Evolutionary conservation across 805 yeast genomes (phyloP).

Genomic region (Ascoidea rubescens): DNA sequence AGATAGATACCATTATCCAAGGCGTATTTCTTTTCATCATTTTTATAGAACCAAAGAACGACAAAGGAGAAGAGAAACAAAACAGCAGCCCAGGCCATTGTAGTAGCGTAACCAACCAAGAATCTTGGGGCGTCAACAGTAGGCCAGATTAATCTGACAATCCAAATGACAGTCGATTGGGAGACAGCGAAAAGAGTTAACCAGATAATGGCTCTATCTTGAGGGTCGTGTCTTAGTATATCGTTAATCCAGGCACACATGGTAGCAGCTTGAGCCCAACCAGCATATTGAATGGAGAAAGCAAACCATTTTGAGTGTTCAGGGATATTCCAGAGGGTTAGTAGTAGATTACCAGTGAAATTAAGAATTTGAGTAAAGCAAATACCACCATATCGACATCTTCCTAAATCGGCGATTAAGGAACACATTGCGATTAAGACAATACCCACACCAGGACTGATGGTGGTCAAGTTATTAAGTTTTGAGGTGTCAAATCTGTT

Average conservation of each 20-base stretch:
- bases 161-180: constrained; percentile 41
- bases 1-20: constrained; percentile 33
- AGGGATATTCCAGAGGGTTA: constrained; percentile 42
- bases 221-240: constrained; percentile 38
- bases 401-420: constrained; percentile 31
- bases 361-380: constrained; percentile 37
- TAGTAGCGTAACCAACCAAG: constrained; percentile 37
- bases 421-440: constrained; percentile 14
- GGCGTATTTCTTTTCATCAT: constrained; percentile 33
- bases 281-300: constrained; percentile 38
- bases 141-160: constrained; percentile 30
- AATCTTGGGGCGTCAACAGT: constrained; percentile 46
- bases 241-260: constrained; percentile 46
- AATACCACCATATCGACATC: constrained; percentile 42
- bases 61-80: constrained; percentile 36
- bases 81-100: constrained; percentile 31
- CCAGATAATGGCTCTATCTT: constrained; percentile 36
- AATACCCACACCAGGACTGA: constrained; percentile 44
- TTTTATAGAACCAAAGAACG: constrained; percentile 38
- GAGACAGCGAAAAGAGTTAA: constrained; percentile 39
- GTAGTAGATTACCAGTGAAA: constrained; percentile 33
- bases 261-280: constrained; percentile 49
- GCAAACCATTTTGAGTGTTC: constrained; percentile 49
- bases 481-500: constrained; percentile 24
- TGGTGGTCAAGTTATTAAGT: constrained; percentile 33